phyloP scores from a whole-genome alignment of 2,329 filamentous ascomycete genomes.

The Phaeosphaeria sp. region DNA sequence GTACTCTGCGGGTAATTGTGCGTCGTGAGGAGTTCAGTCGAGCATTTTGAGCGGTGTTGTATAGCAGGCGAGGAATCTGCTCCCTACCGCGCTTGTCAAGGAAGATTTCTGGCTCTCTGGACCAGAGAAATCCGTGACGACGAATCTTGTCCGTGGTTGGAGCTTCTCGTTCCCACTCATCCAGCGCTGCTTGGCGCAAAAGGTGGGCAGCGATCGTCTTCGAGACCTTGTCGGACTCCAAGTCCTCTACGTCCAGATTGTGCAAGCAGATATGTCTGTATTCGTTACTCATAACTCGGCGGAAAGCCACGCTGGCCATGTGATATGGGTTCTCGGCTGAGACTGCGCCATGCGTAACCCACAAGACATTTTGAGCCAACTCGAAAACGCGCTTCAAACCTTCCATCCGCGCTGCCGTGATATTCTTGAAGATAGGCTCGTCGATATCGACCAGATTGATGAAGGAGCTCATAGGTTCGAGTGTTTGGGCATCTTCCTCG shows the following conservation, averaged over 20 bases:
- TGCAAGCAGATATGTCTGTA: no score
- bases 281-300: not conserved
- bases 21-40: not conserved
- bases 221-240: no score
- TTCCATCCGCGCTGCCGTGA: constrained; percentile 13
- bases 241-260: no score
- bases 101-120: not conserved
- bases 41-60: no score
- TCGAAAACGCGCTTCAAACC: constrained; percentile 21
- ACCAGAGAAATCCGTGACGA: not conserved
- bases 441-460: constrained; percentile 25
- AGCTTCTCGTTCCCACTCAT: not conserved
- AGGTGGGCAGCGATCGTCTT: not conserved
- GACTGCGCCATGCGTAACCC: not conserved
- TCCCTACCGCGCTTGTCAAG: not conserved
- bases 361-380: not conserved
- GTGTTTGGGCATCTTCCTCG: not conserved
- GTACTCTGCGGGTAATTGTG: not conserved
- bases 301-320: not conserved
- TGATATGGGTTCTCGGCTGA: not conserved
- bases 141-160: not conserved
- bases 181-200: not conserved
- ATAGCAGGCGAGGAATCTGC: no score
- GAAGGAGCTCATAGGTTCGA: not conserved
- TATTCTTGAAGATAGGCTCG: constrained; percentile 26